Percentiles rank a stretch among this genome's conserved stretches.
Conservation (phyloP, 2,329 filamentous ascomycete genomes). For the Falciphora oryzae region DNA sequence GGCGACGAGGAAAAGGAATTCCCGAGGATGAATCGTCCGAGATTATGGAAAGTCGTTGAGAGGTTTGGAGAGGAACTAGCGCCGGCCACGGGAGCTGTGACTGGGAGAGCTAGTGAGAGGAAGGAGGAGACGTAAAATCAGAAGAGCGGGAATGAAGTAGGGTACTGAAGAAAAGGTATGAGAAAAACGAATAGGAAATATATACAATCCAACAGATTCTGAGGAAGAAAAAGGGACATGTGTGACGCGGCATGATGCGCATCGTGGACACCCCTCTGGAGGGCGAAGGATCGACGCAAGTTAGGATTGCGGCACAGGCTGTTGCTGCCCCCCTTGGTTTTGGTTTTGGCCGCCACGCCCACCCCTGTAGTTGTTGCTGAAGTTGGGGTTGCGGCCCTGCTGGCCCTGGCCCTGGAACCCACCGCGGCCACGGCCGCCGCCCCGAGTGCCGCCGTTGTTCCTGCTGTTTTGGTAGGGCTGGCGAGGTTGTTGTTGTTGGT, state of each 20-base stretch:
- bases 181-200: slow-evolving; percentile 14
- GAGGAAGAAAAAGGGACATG: neutral
- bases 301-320: slow-evolving; percentile 5
- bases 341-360: slow-evolving; percentile 7
- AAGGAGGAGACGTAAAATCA: neutral
- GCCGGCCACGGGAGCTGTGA: neutral
- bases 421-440: slow-evolving; percentile 21
- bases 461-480: slow-evolving; percentile 24
- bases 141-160: neutral
- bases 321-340: slow-evolving; percentile 8
- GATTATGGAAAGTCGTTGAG: neutral
- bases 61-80: neutral
- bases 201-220: slow-evolving; percentile 19
- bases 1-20: neutral
- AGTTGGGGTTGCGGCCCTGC: slow-evolving; percentile 17
- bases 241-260: slow-evolving; percentile 3
- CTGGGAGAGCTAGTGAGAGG: neutral
- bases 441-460: slow-evolving; percentile 18
- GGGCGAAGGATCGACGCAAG: neutral
- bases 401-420: slow-evolving; percentile 27
- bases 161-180: neutral
- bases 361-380: slow-evolving; percentile 9
- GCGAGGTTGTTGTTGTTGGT: slow-evolving; percentile 22
- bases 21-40: neutral
- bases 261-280: slow-evolving; percentile 1